Evolutionary conservation across 192 early-diverging fungal genomes (phyloP), one percentile per base, ranked within the genome.

Genomic region (Linnemannia schmuckeri): DNA sequence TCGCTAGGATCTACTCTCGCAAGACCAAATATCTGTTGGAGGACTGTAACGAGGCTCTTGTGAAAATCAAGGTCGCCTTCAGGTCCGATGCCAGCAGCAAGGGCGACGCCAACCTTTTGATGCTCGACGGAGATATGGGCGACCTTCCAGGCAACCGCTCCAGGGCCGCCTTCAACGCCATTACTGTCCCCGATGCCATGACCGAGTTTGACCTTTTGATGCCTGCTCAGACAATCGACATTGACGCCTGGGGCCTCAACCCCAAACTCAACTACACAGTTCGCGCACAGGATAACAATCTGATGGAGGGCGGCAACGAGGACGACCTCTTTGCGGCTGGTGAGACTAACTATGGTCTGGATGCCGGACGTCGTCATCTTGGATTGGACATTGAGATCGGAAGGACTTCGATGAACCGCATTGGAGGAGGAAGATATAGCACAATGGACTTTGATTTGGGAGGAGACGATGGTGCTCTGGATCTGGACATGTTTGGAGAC

Each of bases 1-100:
- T 99, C 2, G 94, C 95, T 1, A 93, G 95, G 47, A 99, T 99
- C 80, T 99, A 97, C 90, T 98, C 98, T 6, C 93, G 97, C 42
- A 99, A 99, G 89, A 95, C 99, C 1, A 95, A 94, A 61, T 99
- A 99, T 82, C 90, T 99, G 57, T 91, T 99, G 6, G 98, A 99
- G 80, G 99, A 99, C 87, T 99, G 98, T 84, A 96, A 96, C 83
- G 98, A 99, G 71, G 98, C 99, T 1, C 89, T 99, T 33, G 89
- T 97, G 42, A 96, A 97, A 72, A 97, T 99, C 79, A 99, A 99
- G 81, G 92, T 98, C 93, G 96, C 97, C 18, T 75, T 77, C 46
- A 61, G 77, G 40, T 49, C 74, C 7, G 82, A 97, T 93, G 95
- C 96, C 3, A 96, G 94, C 84, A 88, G 91, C 75, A 92, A 94